Percentiles rank a stretch among this genome's conserved stretches.
Conservation (phyloP, 306 rosid genomes). For the apple (Malus domestica) region ASM211411v1 NC_041804.1:1213501-1214000, state of each 20-base stretch:
- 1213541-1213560: too few relatives aligned
- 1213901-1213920: slow-evolving; percentile 90
- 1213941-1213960: slow-evolving; percentile 94
- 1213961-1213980: slow-evolving; percentile 35
- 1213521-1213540: too few relatives aligned
- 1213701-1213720: slow-evolving; percentile 10
- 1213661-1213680: neutral
- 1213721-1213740: slow-evolving; percentile 60
- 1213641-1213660: neutral
- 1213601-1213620: too few relatives aligned
- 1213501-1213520: too few relatives aligned
- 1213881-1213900: slow-evolving; percentile 94
- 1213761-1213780: slow-evolving; percentile 90
- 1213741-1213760: slow-evolving; percentile 75
- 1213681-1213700: neutral
- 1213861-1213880: slow-evolving; percentile 70
- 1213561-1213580: too few relatives aligned
- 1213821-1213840: slow-evolving; percentile 82
- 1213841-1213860: slow-evolving; percentile 94
- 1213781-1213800: slow-evolving; percentile 55
- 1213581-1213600: too few relatives aligned
- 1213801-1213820: slow-evolving; percentile 41
- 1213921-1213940: slow-evolving; percentile 84
- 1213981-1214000: neutral
- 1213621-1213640: neutral